A percentile compares a stretch with the other conserved stretches of the same genome.
phyloP scores from a whole-genome alignment of 495 filamentous ascomycete species.

The Darksidea phi region DNA sequence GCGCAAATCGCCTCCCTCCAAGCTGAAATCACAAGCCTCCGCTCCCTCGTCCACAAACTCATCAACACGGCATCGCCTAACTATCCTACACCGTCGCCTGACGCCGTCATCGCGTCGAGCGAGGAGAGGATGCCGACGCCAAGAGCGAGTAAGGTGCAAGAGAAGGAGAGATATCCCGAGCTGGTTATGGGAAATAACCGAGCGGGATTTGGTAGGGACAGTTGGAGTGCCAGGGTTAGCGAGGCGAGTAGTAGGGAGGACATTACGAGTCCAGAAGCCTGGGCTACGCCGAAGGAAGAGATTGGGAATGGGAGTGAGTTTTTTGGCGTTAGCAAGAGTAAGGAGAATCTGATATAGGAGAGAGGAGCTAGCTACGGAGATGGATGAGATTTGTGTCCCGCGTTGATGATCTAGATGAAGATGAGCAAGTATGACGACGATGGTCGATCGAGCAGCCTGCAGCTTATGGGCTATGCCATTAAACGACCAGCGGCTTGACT shows the following conservation, averaged over 20 bases:
- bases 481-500: too few species aligned
- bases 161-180: too few species aligned
- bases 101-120: conserved; percentile 20
- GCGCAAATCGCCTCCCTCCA: conserved; percentile 24
- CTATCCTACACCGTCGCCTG: conserved; percentile 32
- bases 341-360: too few species aligned
- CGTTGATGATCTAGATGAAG: too few species aligned
- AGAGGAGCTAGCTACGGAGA: too few species aligned
- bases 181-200: background rate
- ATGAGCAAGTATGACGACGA: too few species aligned
- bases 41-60: conserved; percentile 23
- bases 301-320: conserved; percentile 15
- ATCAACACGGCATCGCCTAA: background rate
- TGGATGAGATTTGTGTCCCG: too few species aligned
- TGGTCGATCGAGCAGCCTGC: too few species aligned
- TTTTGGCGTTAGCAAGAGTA: conserved; percentile 5
- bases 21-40: conserved; percentile 24
- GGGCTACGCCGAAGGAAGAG: conserved; percentile 36
- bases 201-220: background rate
- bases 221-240: background rate
- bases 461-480: too few species aligned
- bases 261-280: conserved; percentile 31
- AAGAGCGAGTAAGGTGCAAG: conserved; percentile 1
- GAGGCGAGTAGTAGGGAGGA: conserved; percentile 22
- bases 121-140: conserved; percentile 27